Evolutionary conservation across 2,329 filamentous ascomycete genomes (phyloP).

Genomic region (Grosmannia serpens): DNA sequence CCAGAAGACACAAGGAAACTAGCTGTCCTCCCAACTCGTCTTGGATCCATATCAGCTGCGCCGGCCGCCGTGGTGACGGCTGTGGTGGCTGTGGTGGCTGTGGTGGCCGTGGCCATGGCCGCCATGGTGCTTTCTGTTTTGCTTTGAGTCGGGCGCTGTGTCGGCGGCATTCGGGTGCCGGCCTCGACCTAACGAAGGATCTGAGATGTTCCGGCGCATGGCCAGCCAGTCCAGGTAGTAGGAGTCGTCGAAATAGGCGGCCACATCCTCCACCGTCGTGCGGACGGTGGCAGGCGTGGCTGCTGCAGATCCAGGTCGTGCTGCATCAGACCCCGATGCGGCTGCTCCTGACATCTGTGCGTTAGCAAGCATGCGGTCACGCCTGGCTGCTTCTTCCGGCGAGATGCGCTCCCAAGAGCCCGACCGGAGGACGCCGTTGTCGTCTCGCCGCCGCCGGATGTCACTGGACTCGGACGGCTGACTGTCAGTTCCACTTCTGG

Average conservation of each 20-base stretch:
- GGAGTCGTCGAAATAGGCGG: not conserved
- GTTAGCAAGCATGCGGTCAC: not conserved
- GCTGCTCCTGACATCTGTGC: not conserved
- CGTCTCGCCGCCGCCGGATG: not conserved
- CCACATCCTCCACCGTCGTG: not conserved
- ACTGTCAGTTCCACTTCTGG: too few relatives aligned
- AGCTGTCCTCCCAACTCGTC: not conserved
- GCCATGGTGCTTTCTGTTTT: not conserved
- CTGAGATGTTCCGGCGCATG: not conserved
- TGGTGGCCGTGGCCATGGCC: not conserved
- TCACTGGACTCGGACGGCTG: too few relatives aligned
- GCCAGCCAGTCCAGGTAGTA: not conserved
- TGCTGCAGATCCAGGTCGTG: not conserved
- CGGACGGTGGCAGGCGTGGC: not conserved
- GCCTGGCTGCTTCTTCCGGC: slow-evolving; percentile 1
- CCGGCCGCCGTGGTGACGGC: not conserved
- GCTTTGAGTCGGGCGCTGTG: too few relatives aligned
- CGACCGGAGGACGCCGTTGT: slow-evolving; percentile 1
- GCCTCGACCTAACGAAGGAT: too few relatives aligned
- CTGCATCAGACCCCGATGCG: not conserved
- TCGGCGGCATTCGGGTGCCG: too few relatives aligned
- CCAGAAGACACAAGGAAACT: too few relatives aligned
- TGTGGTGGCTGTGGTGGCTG: not conserved
- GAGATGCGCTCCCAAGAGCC: slow-evolving; percentile 9
- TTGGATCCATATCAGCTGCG: not conserved